A percentile compares a stretch with the other conserved stretches of the same genome.
Conservation (phyloP, 2,329 filamentous ascomycete species). For the Phialophora expanda region DNA sequence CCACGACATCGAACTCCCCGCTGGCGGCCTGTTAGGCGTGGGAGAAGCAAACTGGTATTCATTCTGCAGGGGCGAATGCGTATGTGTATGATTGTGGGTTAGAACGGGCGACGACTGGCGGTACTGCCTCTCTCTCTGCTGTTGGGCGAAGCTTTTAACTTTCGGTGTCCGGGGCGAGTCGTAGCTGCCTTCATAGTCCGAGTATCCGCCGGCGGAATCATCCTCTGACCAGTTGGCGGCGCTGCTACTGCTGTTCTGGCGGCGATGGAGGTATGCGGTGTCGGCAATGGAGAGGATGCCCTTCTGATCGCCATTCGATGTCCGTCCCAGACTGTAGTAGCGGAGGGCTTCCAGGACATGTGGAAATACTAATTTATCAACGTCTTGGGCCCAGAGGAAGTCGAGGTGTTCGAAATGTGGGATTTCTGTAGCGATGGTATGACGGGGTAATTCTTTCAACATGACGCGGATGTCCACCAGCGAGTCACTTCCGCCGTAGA, state of each 20-base stretch:
- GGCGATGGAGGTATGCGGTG: conserved; percentile 34
- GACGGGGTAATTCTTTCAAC: conserved; percentile 82
- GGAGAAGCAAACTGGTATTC: conserved; percentile 14
- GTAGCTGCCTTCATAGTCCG: conserved; percentile 36
- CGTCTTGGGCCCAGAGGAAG: conserved; percentile 90
- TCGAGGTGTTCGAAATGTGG: conserved; percentile 96
- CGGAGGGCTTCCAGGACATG: conserved; percentile 90
- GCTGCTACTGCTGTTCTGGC: conserved; percentile 31
- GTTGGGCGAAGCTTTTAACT: conserved; percentile 37
- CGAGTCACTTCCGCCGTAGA: conserved; percentile 93
- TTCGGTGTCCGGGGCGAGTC: conserved; percentile 33
- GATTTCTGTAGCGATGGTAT: conserved; percentile 85
- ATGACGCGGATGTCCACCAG: conserved; percentile 92
- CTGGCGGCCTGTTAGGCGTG: conserved; percentile 8
- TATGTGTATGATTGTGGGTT: conserved; percentile 3
- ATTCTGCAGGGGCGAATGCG: conserved; percentile 19
- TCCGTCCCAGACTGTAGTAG: conserved; percentile 55
- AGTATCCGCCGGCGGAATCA: conserved; percentile 35
- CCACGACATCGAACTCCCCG: conserved; percentile 14
- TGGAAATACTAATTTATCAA: conserved; percentile 81
- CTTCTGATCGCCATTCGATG: conserved; percentile 32
- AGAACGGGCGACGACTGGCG: conserved; percentile 8
- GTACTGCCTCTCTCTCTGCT: conserved; percentile 37
- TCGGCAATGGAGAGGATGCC: conserved; percentile 33
- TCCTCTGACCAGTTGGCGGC: conserved; percentile 33